Base-by-base conservation (phyloP, 805 yeast genomes). In the Cyberlindnera meyerae region DNA sequence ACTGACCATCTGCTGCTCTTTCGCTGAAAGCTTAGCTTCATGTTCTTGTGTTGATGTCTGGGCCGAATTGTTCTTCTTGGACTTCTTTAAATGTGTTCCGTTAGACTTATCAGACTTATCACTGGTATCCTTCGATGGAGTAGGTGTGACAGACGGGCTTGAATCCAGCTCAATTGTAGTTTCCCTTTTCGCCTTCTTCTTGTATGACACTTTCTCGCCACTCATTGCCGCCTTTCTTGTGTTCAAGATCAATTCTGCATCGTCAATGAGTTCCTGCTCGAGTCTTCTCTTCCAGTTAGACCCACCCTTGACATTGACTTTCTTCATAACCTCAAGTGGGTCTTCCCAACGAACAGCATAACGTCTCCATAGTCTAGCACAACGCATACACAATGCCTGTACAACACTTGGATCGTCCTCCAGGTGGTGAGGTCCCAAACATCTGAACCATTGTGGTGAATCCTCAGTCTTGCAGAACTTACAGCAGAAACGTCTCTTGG, bases 311-410 rank as follows among this genome's bases (percentile, higher is more conserved):
- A 60, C 64, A 13, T 49, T 56, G 2, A 48, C 38, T 40, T 73
- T 75, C 54, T 68, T 74, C 29, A 77, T 59, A 0, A 85, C 77
- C 36, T 79, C 87, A 17, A 61, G 48, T 0, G 96, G 96, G 24
- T 76, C 77, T 46, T 80, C 86, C 97, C 97, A 93, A 8, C 66
- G 68, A 0, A 85, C 79, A 0, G 88, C 96, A 58, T 90, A 90
- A 27, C 94, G 65, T 57, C 96, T 71, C 97, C 97, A 90, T 20
- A 93, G 54, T 40, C 83, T 70, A 0, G 96, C 96, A 64, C 98
- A 90, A 36, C 97, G 67, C 20, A 71, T 61, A 57, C 98, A 90
- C 11, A 90, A 62, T 0, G 88, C 96, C 12, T 66, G 59, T 2
- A 77, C 61, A 1, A 62, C 50, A 6, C 62, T 53, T 27, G 45